Percentiles rank a stretch among this genome's conserved stretches.
Evolutionary conservation across 129 eudicot species (phyloP).

Genomic region (Tagetes patula): DNA sequence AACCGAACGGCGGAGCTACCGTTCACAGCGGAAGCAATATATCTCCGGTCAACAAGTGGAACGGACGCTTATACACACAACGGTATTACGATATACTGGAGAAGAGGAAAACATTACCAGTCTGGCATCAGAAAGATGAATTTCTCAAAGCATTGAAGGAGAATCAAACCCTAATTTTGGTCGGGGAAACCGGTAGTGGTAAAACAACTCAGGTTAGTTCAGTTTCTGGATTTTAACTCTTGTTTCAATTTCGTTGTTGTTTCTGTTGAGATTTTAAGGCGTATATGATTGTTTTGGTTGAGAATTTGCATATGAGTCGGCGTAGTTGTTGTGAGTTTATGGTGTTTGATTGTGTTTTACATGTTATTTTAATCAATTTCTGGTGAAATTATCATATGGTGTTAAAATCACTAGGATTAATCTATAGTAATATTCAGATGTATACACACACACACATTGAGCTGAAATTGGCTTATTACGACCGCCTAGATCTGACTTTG

Average conservation of each 20-base stretch:
- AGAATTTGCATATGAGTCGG: not conserved
- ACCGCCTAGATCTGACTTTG: no score
- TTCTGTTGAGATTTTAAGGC: not conserved
- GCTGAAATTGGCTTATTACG: no score
- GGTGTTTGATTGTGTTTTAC: no score
- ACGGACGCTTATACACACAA: slow-evolving; percentile 56
- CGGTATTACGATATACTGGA: slow-evolving; percentile 73
- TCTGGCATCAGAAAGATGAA: slow-evolving; percentile 96
- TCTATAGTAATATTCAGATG: no score
- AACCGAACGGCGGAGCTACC: slow-evolving; percentile 45
- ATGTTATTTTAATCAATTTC: not conserved
- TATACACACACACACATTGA: no score
- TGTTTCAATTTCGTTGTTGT: not conserved
- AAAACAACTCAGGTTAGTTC: slow-evolving; percentile 87
- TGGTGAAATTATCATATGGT: not conserved
- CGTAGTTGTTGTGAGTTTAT: no score
- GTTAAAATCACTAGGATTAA: no score
- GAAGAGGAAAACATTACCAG: slow-evolving; percentile 83
- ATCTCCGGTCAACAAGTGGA: slow-evolving; percentile 71
- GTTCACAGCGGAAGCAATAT: slow-evolving; percentile 1
- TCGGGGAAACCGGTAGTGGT: slow-evolving; percentile 98
- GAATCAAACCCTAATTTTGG: slow-evolving; percentile 77
- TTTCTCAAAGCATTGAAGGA: slow-evolving; percentile 59
- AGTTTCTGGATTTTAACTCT: not conserved
- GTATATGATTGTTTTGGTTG: not conserved